Percentiles rank a stretch among this genome's conserved stretches.
Conservation (phyloP, 805 yeast species). For the Candida ovalis region DNA sequence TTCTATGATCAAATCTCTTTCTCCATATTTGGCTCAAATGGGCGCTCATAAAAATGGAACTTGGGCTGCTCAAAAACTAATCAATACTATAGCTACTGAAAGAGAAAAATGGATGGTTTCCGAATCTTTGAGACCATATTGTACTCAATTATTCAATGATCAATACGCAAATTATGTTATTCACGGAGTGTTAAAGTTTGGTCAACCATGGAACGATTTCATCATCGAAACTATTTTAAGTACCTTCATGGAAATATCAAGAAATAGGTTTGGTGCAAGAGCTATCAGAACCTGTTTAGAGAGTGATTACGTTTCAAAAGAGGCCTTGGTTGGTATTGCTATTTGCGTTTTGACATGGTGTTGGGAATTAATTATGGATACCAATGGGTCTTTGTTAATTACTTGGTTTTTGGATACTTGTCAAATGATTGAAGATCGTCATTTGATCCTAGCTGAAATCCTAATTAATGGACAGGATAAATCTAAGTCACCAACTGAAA, state of each 20-base stretch:
- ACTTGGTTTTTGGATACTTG: constrained; percentile 95
- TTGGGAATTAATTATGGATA: constrained; percentile 73
- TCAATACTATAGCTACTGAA: constrained; percentile 59
- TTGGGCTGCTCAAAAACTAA: constrained; percentile 98
- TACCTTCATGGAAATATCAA: constrained; percentile 75
- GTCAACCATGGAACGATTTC: constrained; percentile 79
- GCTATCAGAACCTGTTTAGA: constrained; percentile 93
- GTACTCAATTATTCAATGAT: constrained; percentile 84
- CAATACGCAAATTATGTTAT: constrained; percentile 96
- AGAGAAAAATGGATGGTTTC: constrained; percentile 65
- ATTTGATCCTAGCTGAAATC: constrained; percentile 44
- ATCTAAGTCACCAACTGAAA: background rate
- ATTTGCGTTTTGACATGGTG: constrained; percentile 75
- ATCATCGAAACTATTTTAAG: constrained; percentile 79
- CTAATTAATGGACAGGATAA: constrained; percentile 18
- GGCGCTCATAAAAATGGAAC: constrained; percentile 98
- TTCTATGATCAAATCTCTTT: constrained; percentile 72
- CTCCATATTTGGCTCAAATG: constrained; percentile 82
- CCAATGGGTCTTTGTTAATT: constrained; percentile 82
- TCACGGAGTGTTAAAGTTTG: constrained; percentile 90
- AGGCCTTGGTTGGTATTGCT: constrained; percentile 69
- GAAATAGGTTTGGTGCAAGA: constrained; percentile 91
- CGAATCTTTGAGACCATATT: constrained; percentile 69
- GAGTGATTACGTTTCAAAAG: constrained; percentile 61
- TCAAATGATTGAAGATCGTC: constrained; percentile 54